Evolutionary conservation across 2,329 filamentous ascomycete species (phyloP).

Genomic region (Madurella fahalii): DNA sequence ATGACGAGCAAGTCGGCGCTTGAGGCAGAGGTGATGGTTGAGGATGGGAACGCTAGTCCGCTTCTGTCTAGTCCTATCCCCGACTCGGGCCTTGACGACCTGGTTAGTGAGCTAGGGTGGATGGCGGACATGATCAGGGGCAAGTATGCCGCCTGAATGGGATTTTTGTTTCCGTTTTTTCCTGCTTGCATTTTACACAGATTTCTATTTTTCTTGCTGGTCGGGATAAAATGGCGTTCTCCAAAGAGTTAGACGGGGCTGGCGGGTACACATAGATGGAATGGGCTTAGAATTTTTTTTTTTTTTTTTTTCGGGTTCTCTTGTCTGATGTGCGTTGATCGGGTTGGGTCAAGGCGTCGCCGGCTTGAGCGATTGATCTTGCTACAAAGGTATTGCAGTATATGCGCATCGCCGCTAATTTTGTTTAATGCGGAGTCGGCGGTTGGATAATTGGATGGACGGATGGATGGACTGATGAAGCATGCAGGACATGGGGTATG

Average conservation of each 20-base stretch:
- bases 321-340: too few species aligned
- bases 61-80: slow-evolving; percentile 27
- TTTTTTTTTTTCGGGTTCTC: background rate
- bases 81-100: slow-evolving; percentile 34
- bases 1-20: background rate
- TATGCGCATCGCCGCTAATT: too few species aligned
- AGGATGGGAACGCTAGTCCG: background rate
- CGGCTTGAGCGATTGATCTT: too few species aligned
- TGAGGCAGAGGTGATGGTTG: slow-evolving; percentile 1
- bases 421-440: too few species aligned
- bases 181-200: background rate
- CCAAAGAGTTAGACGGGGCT: background rate
- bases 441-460: too few species aligned
- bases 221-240: background rate
- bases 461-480: too few species aligned
- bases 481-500: too few species aligned
- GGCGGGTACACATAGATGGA: background rate
- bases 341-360: too few species aligned
- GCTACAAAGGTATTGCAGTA: too few species aligned
- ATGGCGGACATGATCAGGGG: slow-evolving; percentile 46
- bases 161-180: slow-evolving; percentile 1
- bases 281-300: background rate
- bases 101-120: slow-evolving; percentile 47
- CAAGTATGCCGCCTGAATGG: slow-evolving; percentile 23
- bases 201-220: background rate